Evolutionary conservation across 345 rosid species (phyloP), one percentile per base, ranked within the genome.

Genomic region (Excoecaria cochinchinensis): DNA sequence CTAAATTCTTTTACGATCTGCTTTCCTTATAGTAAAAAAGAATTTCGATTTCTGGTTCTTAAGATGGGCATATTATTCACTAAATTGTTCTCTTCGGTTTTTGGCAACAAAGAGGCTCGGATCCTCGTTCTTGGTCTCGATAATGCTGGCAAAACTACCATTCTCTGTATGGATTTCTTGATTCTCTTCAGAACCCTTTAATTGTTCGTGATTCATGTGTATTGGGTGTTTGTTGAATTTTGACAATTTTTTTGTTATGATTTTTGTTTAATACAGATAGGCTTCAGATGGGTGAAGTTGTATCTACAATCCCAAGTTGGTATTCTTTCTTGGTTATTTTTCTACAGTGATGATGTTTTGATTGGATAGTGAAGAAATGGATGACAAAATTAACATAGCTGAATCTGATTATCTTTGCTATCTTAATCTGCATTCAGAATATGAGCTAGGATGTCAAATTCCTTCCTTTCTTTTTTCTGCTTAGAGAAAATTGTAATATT

Each of bases 201-300:
- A 10, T 42, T 31, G 12, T 38, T 42, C n/a, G 56, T 44, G 67
- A 39, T 65, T 31, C 48, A 67, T 10, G 57, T 64, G 46, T 66
- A 5, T 56, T 63, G 52, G 72, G 72, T 47, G 16, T 10, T 57
- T 56, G 19, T 5, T 66, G 59, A 58, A 71, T 71, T 72, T 72
- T 72, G 66, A 57, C 47, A 10, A 11, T 22, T 12, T 60, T 52
- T 11, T 12, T 25, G 22, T 36, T 74, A 46, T 57, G 21, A 53
- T 51, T 61, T 70, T 36, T 42, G 19, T 71, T 67, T 70, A 21
- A 15, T 70, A 13, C 79, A 80, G 82, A 80, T 94, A 93, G 97
- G 85, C 90, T 92, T 82, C 97, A 94, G 90, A 94, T 94, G 97
- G 98, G 98, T 13, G 98, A 94, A 85, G 97, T 94, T 69, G 97